Conservation (phyloP, 495 filamentous ascomycete genomes). For the Pyrenula massariospora region DNA sequence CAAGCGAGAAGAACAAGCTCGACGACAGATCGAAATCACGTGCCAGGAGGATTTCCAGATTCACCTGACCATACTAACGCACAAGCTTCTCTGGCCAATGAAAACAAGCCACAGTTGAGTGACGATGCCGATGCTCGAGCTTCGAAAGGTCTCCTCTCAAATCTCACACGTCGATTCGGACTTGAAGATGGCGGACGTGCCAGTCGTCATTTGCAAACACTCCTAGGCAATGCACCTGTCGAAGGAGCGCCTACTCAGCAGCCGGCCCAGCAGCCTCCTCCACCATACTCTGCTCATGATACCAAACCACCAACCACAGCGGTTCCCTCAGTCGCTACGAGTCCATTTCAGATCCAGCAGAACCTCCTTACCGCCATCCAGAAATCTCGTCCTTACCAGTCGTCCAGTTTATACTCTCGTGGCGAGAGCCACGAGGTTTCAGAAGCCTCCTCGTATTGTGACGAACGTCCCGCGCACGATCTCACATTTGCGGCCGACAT, state of each 20-base stretch:
- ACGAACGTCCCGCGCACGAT: conserved; percentile 68
- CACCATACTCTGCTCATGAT: conserved; percentile 31
- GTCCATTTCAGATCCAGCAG: conserved; percentile 39
- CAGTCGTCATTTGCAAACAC: conserved; percentile 40
- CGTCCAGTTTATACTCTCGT: conserved; percentile 53
- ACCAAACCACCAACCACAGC: conserved; percentile 21
- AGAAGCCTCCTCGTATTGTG: conserved; percentile 83
- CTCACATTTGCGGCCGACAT: conserved; percentile 62
- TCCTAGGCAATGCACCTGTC: conserved; percentile 7
- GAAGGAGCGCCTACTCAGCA: neutral
- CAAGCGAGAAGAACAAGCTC: conserved; percentile 16
- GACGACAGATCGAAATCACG: conserved; percentile 12
- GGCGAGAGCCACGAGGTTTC: conserved; percentile 64
- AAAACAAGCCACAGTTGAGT: neutral
- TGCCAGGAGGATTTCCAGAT: conserved; percentile 54
- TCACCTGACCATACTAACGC: conserved; percentile 40
- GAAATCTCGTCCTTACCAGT: conserved; percentile 69
- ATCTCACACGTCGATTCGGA: conserved; percentile 50
- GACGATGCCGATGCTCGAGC: neutral
- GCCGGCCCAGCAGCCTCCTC: conserved; percentile 19
- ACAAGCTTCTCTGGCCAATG: neutral
- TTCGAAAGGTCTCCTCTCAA: conserved; percentile 47
- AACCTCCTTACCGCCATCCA: conserved; percentile 69
- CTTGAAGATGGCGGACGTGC: conserved; percentile 39
- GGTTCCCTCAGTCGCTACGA: conserved; percentile 26